These are phyloP conservation scores for Myxozyma kluyveri DNA, from an alignment of 805 yeast species.

Conservation along the genomic window DNA sequence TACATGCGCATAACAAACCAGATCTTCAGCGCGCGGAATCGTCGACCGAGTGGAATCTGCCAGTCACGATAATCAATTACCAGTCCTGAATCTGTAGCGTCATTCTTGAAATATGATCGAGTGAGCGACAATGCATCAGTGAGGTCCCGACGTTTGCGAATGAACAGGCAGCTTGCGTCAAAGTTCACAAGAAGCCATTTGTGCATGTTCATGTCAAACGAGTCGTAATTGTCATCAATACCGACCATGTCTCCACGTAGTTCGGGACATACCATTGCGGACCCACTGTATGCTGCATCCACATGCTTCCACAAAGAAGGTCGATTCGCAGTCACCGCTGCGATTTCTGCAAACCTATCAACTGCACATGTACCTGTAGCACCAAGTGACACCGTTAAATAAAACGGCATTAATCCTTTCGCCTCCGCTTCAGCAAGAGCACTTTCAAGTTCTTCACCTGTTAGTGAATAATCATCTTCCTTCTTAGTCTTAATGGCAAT, in stretches of 20 bases:
- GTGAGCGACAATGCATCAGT: slow-evolving; percentile 30
- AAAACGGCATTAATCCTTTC: slow-evolving; percentile 29
- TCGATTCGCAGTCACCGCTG: slow-evolving; percentile 12
- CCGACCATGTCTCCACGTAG: slow-evolving; percentile 24
- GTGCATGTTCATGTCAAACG: slow-evolving; percentile 33
- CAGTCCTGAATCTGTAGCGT: slow-evolving; percentile 28
- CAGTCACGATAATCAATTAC: slow-evolving; percentile 33
- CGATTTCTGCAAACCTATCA: slow-evolving; percentile 28
- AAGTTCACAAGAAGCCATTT: slow-evolving; percentile 33
- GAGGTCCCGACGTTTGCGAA: slow-evolving; percentile 26
- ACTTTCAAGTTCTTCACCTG: slow-evolving; percentile 18
- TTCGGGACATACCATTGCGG: slow-evolving; percentile 31
- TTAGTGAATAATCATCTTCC: slow-evolving; percentile 26
- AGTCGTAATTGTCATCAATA: slow-evolving; percentile 25
- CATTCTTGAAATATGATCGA: slow-evolving; percentile 29
- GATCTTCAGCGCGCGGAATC: slow-evolving; percentile 31
- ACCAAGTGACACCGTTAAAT: slow-evolving; percentile 31
- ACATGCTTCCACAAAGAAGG: slow-evolving; percentile 29
- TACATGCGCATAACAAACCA: slow-evolving; percentile 33
- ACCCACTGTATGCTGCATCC: slow-evolving; percentile 33
- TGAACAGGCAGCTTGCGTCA: slow-evolving; percentile 31
- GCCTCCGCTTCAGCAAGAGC: slow-evolving; percentile 21
- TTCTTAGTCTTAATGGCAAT: slow-evolving; percentile 23
- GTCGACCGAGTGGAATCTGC: slow-evolving; percentile 32
- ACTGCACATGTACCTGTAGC: slow-evolving; percentile 32